Conservation (phyloP, 441 rosid species). For the Euphorbia corollata region DNA sequence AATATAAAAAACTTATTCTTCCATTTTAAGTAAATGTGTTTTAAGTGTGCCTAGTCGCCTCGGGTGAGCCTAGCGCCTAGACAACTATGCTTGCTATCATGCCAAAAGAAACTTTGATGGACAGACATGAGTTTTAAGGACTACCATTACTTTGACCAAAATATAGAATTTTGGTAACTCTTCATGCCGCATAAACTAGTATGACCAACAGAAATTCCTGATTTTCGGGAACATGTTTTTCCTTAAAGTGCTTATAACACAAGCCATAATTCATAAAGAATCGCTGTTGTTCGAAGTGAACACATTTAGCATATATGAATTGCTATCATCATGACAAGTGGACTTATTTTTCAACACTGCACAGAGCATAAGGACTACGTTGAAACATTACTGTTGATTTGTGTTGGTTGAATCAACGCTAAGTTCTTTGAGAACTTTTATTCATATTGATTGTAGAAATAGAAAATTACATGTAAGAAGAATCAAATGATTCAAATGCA, state of each 20-base stretch:
- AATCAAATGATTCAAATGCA: background rate
- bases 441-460: background rate
- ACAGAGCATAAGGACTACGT: background rate
- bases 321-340: background rate
- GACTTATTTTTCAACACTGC: background rate
- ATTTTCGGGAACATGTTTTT: background rate
- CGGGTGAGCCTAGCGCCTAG: too few relatives aligned
- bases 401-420: background rate
- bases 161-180: background rate
- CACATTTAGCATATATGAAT: background rate
- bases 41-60: too few relatives aligned
- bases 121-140: background rate
- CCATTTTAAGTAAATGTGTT: too few relatives aligned
- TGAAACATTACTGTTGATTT: background rate
- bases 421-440: background rate
- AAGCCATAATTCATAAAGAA: background rate
- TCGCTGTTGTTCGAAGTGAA: background rate
- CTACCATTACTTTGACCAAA: background rate
- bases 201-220: background rate
- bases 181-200: background rate
- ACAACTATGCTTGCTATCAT: background rate
- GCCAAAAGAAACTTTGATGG: background rate
- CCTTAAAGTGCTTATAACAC: background rate
- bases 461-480: background rate
- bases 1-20: too few relatives aligned